Evolutionary conservation across 1,139 yeast species (phyloP).

Genomic region (Pichia cactophila): DNA sequence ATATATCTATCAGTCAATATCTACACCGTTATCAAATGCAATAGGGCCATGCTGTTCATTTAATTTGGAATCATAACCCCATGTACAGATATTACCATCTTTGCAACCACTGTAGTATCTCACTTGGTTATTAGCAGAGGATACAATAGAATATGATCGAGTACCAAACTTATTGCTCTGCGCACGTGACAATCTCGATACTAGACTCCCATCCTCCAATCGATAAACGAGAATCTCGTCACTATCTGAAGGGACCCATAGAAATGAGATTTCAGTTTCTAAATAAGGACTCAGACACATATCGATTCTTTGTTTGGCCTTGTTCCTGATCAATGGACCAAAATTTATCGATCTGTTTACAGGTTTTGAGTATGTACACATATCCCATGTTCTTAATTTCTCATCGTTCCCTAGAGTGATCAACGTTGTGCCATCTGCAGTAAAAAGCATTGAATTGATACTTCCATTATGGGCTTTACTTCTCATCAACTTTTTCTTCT

Average conservation of each 20-base stretch:
- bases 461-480: slow-evolving; percentile 64
- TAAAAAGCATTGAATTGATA: slow-evolving; percentile 71
- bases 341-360: slow-evolving; percentile 62
- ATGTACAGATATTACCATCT: slow-evolving; percentile 48
- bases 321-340: slow-evolving; percentile 71
- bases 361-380: slow-evolving; percentile 40
- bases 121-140: slow-evolving; percentile 39
- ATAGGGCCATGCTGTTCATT: not conserved
- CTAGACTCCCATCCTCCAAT: slow-evolving; percentile 55
- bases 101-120: slow-evolving; percentile 47
- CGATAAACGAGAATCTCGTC: slow-evolving; percentile 69
- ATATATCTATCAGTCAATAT: not conserved
- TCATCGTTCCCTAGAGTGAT: slow-evolving; percentile 72
- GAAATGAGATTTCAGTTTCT: slow-evolving; percentile 47
- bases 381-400: slow-evolving; percentile 68
- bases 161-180: not conserved
- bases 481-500: slow-evolving; percentile 8
- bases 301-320: slow-evolving; percentile 43
- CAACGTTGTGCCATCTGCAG: slow-evolving; percentile 50
- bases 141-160: slow-evolving; percentile 32
- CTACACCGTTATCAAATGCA: slow-evolving; percentile 18
- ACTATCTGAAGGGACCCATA: slow-evolving; percentile 69
- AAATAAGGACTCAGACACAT: slow-evolving; percentile 36
- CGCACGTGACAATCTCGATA: slow-evolving; percentile 32
- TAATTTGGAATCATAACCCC: slow-evolving; percentile 35